A percentile compares a stretch with the other conserved stretches of the same genome.
Conservation (phyloP, 805 yeast species). For the Pichia cephalocereana region DNA sequence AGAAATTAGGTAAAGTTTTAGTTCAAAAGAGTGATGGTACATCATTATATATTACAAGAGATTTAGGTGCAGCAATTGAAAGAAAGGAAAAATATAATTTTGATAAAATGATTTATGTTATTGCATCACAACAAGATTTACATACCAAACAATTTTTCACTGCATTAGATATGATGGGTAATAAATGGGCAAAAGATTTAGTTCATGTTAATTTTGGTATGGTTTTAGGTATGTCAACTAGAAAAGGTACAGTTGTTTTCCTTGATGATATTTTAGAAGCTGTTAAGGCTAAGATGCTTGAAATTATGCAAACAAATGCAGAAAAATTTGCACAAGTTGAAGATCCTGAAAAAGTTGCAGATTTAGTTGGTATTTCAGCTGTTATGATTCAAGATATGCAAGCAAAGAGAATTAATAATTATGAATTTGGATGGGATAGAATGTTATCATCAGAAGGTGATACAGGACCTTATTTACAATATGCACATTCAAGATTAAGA, state of each 20-base stretch:
- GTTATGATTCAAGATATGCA: conserved; percentile 99
- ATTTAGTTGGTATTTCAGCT: conserved; percentile 91
- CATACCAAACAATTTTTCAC: conserved; percentile 92
- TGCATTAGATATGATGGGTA: conserved; percentile 83
- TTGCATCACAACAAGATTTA: conserved; percentile 94
- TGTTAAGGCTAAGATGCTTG: conserved; percentile 90
- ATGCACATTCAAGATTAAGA: conserved; percentile 94
- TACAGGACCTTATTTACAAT: conserved; percentile 97
- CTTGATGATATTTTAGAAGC: conserved; percentile 88
- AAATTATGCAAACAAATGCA: conserved; percentile 89
- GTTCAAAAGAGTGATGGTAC: conserved; percentile 96
- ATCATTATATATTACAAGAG: conserved; percentile 88
- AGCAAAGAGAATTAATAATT: conserved; percentile 91
- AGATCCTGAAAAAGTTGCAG: conserved; percentile 92
- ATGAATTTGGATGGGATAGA: conserved; percentile 95
- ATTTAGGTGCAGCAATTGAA: conserved; percentile 90
- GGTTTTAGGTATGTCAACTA: conserved; percentile 98
- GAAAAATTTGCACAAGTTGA: conserved; percentile 87
- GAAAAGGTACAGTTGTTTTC: conserved; percentile 98
- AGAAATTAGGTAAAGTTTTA: conserved; percentile 86
- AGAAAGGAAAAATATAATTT: conserved; percentile 78
- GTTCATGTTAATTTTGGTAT: conserved; percentile 91
- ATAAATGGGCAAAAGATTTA: conserved; percentile 70
- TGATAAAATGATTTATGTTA: conserved; percentile 93
- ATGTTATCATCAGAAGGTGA: conserved; percentile 98